A percentile compares a stretch with the other conserved stretches of the same genome.
Conservation (phyloP, 805 yeast species). For the Ogataea nitratoaversa region DNA sequence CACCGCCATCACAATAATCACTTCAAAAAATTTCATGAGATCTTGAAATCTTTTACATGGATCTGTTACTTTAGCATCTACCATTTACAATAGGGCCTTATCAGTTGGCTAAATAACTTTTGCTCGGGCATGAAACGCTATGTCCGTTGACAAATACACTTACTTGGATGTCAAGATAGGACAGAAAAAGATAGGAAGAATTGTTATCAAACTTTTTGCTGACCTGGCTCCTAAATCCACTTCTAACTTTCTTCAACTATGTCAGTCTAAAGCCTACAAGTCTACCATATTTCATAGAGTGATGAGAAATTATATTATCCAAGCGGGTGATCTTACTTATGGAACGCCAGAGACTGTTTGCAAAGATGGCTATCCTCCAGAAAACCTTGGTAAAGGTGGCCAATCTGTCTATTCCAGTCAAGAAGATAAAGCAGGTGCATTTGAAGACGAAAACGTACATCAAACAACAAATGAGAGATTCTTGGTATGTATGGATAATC, state of each 20-base stretch:
- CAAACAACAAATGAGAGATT: conserved; percentile 41
- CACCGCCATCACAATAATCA: no score
- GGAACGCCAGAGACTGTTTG: conserved; percentile 27
- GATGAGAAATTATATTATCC: conserved; percentile 65
- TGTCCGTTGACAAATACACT: conserved; percentile 17
- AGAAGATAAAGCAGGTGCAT: conserved; percentile 32
- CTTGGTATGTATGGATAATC: conserved; percentile 62
- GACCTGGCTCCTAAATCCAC: conserved; percentile 54
- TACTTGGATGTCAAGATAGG: conserved; percentile 54
- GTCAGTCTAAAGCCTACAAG: conserved; percentile 38
- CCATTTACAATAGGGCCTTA: no score
- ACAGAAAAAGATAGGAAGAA: conserved; percentile 44
- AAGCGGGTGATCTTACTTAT: conserved; percentile 56
- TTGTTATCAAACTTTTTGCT: conserved; percentile 51
- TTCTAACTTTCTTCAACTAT: conserved; percentile 46
- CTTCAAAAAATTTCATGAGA: no score
- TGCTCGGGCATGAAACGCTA: no score
- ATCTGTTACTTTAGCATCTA: no score
- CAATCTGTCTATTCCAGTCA: conserved; percentile 35
- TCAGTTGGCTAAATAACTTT: no score
- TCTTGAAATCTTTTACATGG: no score
- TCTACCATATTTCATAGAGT: conserved; percentile 56
- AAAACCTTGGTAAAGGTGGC: conserved; percentile 40
- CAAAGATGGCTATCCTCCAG: conserved; percentile 20
- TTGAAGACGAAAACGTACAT: conserved; percentile 55